These are phyloP conservation scores for Cymbidium sinense DNA, from an alignment of 106 monocot species.

Conservation along the genomic window DNA sequence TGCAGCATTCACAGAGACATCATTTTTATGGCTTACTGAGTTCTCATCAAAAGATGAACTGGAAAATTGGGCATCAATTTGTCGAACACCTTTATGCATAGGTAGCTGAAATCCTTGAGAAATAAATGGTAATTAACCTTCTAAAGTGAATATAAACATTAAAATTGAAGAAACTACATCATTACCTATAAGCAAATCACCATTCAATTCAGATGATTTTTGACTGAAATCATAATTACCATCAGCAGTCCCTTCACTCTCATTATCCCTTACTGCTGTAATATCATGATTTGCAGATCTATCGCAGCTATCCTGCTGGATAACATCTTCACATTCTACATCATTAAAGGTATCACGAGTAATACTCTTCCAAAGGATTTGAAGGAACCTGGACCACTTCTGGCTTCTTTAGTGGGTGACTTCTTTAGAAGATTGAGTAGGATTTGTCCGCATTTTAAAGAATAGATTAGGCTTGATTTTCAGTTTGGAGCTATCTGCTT, in stretches of 20 bases:
- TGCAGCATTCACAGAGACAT: constrained; percentile 21
- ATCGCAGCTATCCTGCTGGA: constrained; percentile 5
- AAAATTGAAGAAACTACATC: neutral
- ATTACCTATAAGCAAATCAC: constrained; percentile 21
- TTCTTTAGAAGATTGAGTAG: constrained; percentile 31
- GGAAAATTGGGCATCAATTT: constrained; percentile 11
- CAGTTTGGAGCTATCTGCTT: constrained; percentile 33
- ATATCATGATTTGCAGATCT: neutral
- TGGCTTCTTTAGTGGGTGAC: constrained; percentile 59
- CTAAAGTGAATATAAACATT: constrained; percentile 1
- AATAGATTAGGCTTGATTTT: constrained; percentile 58
- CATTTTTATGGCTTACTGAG: neutral
- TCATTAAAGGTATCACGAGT: constrained; percentile 1
- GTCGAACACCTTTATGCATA: constrained; percentile 15
- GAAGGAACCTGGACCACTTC: constrained; percentile 34
- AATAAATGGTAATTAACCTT: constrained; percentile 19
- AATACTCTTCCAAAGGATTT: constrained; percentile 19
- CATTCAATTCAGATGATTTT: constrained; percentile 11
- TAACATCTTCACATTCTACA: constrained; percentile 5
- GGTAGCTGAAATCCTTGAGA: constrained; percentile 39
- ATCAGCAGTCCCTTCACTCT: constrained; percentile 12
- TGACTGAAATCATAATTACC: neutral
- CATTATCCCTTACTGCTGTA: neutral
- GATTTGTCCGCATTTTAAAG: constrained; percentile 59
- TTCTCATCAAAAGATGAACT: constrained; percentile 11